These are phyloP conservation scores for Calocybe indica DNA, from an alignment of 768 basidiomycete species.

Conservation along the genomic window DNA sequence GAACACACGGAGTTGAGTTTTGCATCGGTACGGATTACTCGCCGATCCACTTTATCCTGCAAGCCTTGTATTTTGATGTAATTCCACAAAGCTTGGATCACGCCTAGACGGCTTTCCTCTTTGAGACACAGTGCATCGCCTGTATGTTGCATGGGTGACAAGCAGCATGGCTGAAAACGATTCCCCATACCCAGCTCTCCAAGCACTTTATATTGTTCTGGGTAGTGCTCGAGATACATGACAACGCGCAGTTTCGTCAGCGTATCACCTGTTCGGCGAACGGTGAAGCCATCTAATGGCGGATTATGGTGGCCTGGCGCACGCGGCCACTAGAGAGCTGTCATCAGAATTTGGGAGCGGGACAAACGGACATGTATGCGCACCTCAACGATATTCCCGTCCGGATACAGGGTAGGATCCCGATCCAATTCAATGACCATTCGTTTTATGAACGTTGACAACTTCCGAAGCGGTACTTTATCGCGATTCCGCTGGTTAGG, in stretches of 20 bases:
- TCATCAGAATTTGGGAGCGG: background rate
- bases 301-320: slow-evolving; percentile 50
- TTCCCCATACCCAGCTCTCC: slow-evolving; percentile 59
- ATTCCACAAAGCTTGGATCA: slow-evolving; percentile 84
- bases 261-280: slow-evolving; percentile 75
- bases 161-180: background rate
- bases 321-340: slow-evolving; percentile 51
- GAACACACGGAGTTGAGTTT: slow-evolving; percentile 52
- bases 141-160: slow-evolving; percentile 14
- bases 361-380: slow-evolving; percentile 9
- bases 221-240: slow-evolving; percentile 81
- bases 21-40: slow-evolving; percentile 64
- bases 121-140: slow-evolving; percentile 69
- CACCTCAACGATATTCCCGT: slow-evolving; percentile 89
- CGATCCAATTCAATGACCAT: slow-evolving; percentile 86
- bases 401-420: slow-evolving; percentile 73
- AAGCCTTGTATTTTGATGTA: slow-evolving; percentile 82
- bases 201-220: slow-evolving; percentile 78
- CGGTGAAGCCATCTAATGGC: slow-evolving; percentile 79
- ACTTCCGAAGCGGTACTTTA: slow-evolving; percentile 61
- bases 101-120: slow-evolving; percentile 78
- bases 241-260: slow-evolving; percentile 76
- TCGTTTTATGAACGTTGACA: slow-evolving; percentile 79
- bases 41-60: slow-evolving; percentile 78
- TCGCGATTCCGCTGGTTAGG: slow-evolving; percentile 62